Conservation (phyloP, 192 early-diverging fungal genomes). For the Coemansia sp. region DNA sequence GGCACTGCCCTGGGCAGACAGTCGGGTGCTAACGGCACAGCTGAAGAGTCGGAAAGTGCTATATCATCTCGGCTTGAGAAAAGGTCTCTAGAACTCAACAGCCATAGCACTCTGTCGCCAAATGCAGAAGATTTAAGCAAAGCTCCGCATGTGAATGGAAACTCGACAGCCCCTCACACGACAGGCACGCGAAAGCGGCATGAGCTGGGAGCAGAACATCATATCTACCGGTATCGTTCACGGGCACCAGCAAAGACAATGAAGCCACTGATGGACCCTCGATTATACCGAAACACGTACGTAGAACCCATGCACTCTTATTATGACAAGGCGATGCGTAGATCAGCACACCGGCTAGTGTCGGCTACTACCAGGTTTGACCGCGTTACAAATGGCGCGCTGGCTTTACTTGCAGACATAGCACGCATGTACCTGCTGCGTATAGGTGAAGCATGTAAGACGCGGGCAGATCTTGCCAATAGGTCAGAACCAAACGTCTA, state of each 20-base stretch:
- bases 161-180: neutral
- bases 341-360: constrained; percentile 42
- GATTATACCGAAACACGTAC: constrained; percentile 11
- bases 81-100: no score
- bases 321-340: constrained; percentile 43
- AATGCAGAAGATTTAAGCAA: no score
- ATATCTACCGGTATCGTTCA: constrained; percentile 3
- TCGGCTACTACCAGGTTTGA: constrained; percentile 47
- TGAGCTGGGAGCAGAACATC: neutral
- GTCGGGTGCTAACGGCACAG: neutral
- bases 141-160: neutral
- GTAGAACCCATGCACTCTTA: constrained; percentile 16
- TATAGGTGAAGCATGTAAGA: constrained; percentile 42
- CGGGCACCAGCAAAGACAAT: constrained; percentile 5
- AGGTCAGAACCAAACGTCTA: constrained; percentile 37
- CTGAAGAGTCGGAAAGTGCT: neutral
- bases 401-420: constrained; percentile 35
- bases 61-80: no score
- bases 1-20: constrained; percentile 8
- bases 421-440: constrained; percentile 45
- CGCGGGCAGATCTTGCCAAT: constrained; percentile 41
- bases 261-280: constrained; percentile 26
- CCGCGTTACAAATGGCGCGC: constrained; percentile 27
- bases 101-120: no score
- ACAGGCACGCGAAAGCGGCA: neutral